Percentiles rank a stretch among this genome's conserved stretches.
These are phyloP conservation scores for Dipteronia sinensis DNA, from an alignment of 345 rosid species.

Conservation along the genomic window DNA sequence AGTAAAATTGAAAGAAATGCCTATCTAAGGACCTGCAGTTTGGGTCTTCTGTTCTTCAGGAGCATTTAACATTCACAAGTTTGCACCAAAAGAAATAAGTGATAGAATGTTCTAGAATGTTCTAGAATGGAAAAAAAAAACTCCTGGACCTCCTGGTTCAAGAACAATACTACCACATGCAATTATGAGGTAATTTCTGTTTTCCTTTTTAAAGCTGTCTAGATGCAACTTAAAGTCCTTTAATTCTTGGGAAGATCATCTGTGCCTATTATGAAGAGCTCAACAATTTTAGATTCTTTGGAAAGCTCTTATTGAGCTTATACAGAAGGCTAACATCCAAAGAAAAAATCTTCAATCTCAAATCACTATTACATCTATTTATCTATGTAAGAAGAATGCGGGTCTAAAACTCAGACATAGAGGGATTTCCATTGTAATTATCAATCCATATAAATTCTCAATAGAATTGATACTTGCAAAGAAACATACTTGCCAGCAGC, in stretches of 20 bases:
- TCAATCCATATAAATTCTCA: background rate
- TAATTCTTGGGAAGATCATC: background rate
- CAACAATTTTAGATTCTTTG: background rate
- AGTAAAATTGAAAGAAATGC: background rate
- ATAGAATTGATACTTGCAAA: background rate
- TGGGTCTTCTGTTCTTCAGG: background rate
- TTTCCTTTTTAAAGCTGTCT: background rate
- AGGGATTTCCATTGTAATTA: background rate
- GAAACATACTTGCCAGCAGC: background rate
- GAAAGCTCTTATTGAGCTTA: background rate
- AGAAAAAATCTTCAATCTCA: background rate
- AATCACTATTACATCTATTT: background rate
- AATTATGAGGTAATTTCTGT: background rate
- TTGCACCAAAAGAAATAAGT: no score
- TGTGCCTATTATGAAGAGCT: background rate
- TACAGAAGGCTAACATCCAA: background rate
- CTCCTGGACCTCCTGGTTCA: background rate
- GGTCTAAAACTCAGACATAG: background rate
- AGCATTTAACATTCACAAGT: background rate
- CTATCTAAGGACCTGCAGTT: background rate
- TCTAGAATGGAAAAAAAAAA: background rate
- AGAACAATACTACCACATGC: background rate
- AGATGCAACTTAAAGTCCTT: background rate
- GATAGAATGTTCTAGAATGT: background rate
- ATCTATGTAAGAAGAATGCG: background rate